Base-by-base conservation (phyloP, 2,329 filamentous ascomycete genomes). In the Fusarium camptoceras region DNA sequence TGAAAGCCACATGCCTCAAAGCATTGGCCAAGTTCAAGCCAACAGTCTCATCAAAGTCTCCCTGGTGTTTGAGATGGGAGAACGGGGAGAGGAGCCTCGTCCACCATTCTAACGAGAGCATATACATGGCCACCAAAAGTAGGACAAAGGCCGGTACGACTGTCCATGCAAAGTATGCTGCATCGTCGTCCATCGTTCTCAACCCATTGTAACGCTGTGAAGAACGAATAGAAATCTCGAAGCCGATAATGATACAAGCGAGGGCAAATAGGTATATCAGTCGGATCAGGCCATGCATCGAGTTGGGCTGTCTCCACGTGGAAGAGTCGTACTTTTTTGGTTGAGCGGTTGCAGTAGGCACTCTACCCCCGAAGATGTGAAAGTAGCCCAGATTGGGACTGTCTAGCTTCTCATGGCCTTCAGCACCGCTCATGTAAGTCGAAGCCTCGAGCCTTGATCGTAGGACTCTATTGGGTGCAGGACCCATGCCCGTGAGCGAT, bases 141-240 rank as follows among this genome's bases (percentile, higher is more conserved):
- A 81, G 59, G 4, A 78, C 55, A 8, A 78, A 22, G 1, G 77
- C 76, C 1, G 80, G 78, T 0, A 77, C 68, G 1, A 74, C 76
- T 5, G 79, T 81, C 80, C 80, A 82, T 4, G 79, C 55, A 24
- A 81, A 62, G 50, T 81, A 78, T 6, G 72, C 55, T 22, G 75
- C 72, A 27, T 76, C 73, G 8, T 76, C 68, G 2, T 55, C 64
- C 22, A 80, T 74, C 4, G 76, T 76, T 0, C 68, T 72, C 5
- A 83, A 60, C 0, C 81, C 81, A 18, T 75, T 59, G 9, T 75
- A 69, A 3, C 65, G 56, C 4, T 73, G 55, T 1, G 81, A 82
- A 0, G 71, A 46, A 5, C 78, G 75, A 6, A 82, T 57, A 2
- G 78, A 74, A 4, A 79, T 63, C 47, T 82, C 80, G 6, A 82